Evolutionary conservation across 345 rosid species (phyloP).

Genomic region (Hibiscus syriacus): DNA sequence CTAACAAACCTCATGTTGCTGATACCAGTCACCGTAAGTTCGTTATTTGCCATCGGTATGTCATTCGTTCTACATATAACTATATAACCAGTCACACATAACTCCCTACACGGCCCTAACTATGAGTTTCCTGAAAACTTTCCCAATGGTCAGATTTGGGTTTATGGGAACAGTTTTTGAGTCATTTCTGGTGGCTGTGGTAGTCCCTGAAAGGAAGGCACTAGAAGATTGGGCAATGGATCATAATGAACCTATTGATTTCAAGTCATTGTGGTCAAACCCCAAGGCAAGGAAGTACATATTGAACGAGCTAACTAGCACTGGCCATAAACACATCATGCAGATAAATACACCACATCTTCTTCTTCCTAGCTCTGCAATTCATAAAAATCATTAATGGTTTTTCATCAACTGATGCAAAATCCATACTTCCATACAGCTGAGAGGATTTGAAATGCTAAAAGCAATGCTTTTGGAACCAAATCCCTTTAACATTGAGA

Average conservation of each 20-base stretch:
- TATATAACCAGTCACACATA: not conserved
- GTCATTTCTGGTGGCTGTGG: slow-evolving; percentile 83
- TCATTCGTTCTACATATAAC: not conserved
- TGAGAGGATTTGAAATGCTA: slow-evolving; percentile 83
- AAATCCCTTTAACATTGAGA: slow-evolving; percentile 67
- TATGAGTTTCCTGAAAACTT: not conserved
- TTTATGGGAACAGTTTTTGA: too few relatives aligned
- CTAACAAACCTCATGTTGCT: too few relatives aligned
- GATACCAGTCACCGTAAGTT: too few relatives aligned
- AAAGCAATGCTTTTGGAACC: slow-evolving; percentile 83
- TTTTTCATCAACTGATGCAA: slow-evolving; percentile 11
- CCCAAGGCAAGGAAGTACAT: slow-evolving; percentile 60
- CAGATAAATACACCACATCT: not conserved
- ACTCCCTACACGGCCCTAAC: not conserved
- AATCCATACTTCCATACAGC: slow-evolving; percentile 32
- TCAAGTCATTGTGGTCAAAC: slow-evolving; percentile 56
- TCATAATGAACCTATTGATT: slow-evolving; percentile 41
- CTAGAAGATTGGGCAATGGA: slow-evolving; percentile 74
- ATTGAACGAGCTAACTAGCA: slow-evolving; percentile 75
- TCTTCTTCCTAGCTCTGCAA: not conserved
- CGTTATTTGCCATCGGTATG: slow-evolving; percentile 82
- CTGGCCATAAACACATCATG: slow-evolving; percentile 62
- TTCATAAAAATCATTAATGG: not conserved
- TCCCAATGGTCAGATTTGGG: slow-evolving; percentile 35
- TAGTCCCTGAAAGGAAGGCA: slow-evolving; percentile 41